A percentile compares a stretch with the other conserved stretches of the same genome.
phyloP scores from a whole-genome alignment of 176 grass and related monocot genomes.

The Poa pratensis region DNA sequence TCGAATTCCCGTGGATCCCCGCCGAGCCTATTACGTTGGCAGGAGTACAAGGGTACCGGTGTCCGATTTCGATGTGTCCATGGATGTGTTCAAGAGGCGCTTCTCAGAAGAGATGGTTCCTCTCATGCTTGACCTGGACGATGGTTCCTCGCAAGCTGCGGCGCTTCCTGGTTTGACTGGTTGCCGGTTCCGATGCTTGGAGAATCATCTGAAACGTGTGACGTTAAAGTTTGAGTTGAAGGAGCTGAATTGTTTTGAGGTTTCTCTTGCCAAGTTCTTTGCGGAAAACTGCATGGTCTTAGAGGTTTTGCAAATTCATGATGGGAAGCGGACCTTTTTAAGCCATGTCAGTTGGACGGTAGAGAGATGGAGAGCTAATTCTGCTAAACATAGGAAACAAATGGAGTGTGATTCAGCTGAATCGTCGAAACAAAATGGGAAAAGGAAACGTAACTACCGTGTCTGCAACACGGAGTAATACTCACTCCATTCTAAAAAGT shows the following conservation, averaged over 20 bases:
- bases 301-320: background rate
- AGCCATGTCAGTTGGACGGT: background rate
- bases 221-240: background rate
- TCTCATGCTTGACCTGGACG: background rate
- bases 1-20: background rate
- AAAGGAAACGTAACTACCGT: background rate
- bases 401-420: background rate
- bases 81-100: background rate
- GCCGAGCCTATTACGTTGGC: background rate
- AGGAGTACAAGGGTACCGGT: background rate
- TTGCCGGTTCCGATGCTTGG: background rate
- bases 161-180: background rate
- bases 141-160: background rate
- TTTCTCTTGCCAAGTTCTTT: background rate
- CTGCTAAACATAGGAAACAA: background rate
- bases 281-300: background rate
- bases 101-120: background rate
- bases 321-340: background rate
- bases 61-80: background rate
- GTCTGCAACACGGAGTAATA: background rate
- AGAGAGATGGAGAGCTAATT: background rate
- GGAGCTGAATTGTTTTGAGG: slow-evolving; percentile 5
- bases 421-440: background rate
- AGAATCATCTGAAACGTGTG: slow-evolving; percentile 8
- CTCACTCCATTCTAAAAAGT: no score